Conservation (phyloP, 2,329 filamentous ascomycete species). For the Cyanodermella asteris region DNA sequence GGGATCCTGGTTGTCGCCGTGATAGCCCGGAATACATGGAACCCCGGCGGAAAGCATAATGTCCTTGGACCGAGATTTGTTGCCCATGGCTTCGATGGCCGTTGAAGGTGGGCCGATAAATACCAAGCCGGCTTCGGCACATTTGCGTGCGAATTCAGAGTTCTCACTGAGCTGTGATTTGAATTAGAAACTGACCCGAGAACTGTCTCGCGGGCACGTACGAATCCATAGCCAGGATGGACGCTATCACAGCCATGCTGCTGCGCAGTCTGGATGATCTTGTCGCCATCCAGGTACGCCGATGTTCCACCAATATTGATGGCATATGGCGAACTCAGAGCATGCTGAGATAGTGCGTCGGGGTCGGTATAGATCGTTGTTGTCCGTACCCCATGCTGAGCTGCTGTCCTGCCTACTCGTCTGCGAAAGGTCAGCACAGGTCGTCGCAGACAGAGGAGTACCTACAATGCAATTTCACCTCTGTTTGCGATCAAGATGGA, state of each 20-base stretch:
- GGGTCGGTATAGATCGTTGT: conserved; percentile 91
- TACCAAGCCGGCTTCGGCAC: conserved; percentile 69
- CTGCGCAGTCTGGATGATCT: conserved; percentile 76
- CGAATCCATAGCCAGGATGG: conserved; percentile 86
- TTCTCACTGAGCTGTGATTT: conserved; percentile 60
- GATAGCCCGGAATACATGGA: conserved; percentile 89
- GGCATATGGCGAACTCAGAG: conserved; percentile 60
- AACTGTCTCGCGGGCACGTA: conserved; percentile 14
- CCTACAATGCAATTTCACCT: conserved; percentile 73
- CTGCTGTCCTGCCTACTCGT: conserved; percentile 72
- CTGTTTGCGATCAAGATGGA: conserved; percentile 92
- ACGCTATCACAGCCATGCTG: conserved; percentile 71
- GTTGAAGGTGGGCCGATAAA: conserved; percentile 79
- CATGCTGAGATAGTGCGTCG: conserved; percentile 72
- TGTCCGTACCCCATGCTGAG: conserved; percentile 71
- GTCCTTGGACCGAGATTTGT: conserved; percentile 80
- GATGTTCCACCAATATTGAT: conserved; percentile 64
- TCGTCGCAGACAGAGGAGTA: conserved; percentile 1
- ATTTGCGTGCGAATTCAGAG: conserved; percentile 68
- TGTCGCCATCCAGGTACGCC: conserved; percentile 80
- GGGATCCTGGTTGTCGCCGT: conserved; percentile 60
- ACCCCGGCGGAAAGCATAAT: conserved; percentile 94
- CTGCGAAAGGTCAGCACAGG: conserved; percentile 13
- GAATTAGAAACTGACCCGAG: not conserved
- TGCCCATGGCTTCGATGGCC: conserved; percentile 66